Percentiles rank a stretch among this genome's conserved stretches.
Evolutionary conservation across 1,139 yeast species (phyloP).

Genomic region (Saccharomyces uvarum): DNA sequence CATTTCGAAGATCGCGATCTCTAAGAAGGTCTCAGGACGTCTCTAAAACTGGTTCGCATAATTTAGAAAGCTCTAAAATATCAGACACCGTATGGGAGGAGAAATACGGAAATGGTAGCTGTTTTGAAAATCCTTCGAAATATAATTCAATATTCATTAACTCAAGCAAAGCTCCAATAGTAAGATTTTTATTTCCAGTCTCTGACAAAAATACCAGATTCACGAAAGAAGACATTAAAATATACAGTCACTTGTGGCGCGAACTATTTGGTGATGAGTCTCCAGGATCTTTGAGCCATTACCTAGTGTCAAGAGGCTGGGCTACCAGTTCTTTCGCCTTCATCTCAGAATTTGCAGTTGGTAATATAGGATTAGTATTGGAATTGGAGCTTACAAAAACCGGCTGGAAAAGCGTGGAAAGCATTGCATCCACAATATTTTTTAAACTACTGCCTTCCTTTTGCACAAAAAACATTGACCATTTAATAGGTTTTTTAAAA

Average conservation of each 20-base stretch:
- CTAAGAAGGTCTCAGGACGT: not conserved
- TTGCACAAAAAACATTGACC: conserved; percentile 19
- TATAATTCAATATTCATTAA: conserved; percentile 29
- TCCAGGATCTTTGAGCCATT: conserved; percentile 38
- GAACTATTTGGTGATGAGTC: conserved; percentile 58
- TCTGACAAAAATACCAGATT: conserved; percentile 10
- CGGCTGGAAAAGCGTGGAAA: conserved; percentile 34
- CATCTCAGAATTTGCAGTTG: conserved; percentile 35
- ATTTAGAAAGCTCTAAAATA: conserved; percentile 8
- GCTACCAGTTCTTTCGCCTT: conserved; percentile 37
- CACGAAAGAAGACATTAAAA: conserved; percentile 14
- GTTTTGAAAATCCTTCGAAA: conserved; percentile 17
- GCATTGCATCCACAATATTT: conserved; percentile 33
- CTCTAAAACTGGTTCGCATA: not conserved
- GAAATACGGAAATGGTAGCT: conserved; percentile 11
- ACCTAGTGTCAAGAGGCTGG: conserved; percentile 30
- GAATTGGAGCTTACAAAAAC: conserved; percentile 41
- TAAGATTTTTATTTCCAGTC: conserved; percentile 40
- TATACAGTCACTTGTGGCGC: conserved; percentile 44
- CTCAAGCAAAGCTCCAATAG: conserved; percentile 24
- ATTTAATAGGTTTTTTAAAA: conserved; percentile 36
- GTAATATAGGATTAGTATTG: conserved; percentile 35
- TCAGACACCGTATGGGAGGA: conserved; percentile 18
- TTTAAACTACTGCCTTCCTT: conserved; percentile 23
- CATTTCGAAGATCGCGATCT: not conserved